Evolutionary conservation across 2,329 filamentous ascomycete genomes (phyloP), one percentile per base, ranked within the genome.

Genomic region (Aureobasidium leucospermi): DNA sequence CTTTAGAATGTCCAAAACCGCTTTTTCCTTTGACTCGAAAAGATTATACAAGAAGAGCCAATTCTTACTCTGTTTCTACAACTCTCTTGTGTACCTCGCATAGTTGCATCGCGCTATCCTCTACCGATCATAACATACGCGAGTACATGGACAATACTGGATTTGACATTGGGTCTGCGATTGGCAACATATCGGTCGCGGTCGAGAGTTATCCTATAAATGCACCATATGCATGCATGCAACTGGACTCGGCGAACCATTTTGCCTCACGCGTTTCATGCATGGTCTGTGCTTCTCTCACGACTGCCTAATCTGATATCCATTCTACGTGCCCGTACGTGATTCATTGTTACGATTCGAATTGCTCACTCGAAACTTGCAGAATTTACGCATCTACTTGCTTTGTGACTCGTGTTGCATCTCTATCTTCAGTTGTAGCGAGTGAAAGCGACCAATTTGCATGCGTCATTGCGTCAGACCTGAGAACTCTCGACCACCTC

Each of bases 1-100:
- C 32, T 39, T 48, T 58, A 58, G 42, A 58, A 58, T 58, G 42
- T 58, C 43, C 55, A 58, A 58, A 58, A 58, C 32, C 43, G 42
- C 55, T 31, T 46, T 58, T 48, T 36, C 19, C 10, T 41, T 36
- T 38, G 52, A 45, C 19, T 28, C 42, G 42, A 57, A 41, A 46
- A 29, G n/a, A 8, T 10, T 41, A 39, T 10, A 49, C 15, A 16
- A 10, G 7, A 13, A 47, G 45, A 32, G 2, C 6, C 29, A 31
- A n/a, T 19, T 19, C 16, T 6, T n/a, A 31, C 6, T 23, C 38
- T 23, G 29, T 42, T 7, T 23, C 51, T 8, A 41, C 34, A 23
- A 52, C 5, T 29, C 3, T 6, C 23, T 11, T 36, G 13, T 6
- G 15, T 52, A 29, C n/a, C 10, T 15, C 6, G 19, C 11, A 41